Evolutionary conservation across 2,329 filamentous ascomycete species (phyloP), one percentile per base, ranked within the genome.

Genomic region (Monilinia laxa): DNA sequence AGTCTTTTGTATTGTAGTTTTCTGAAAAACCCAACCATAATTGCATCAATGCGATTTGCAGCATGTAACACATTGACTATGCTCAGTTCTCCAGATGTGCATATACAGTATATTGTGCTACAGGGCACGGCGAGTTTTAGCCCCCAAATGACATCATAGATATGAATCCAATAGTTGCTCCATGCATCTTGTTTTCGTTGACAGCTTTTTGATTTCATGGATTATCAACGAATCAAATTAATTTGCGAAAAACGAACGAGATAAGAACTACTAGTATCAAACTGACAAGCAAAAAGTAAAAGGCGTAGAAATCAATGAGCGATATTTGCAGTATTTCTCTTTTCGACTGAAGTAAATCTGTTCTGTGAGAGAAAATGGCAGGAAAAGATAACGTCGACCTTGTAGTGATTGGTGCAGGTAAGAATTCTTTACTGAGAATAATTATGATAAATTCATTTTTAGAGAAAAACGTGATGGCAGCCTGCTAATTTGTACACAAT

Each of bases 371-470:
- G 12, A 25, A 62, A 2, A 62, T 62, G 58, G 23, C 58, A 11
- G 45, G 9, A 38, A 18, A 25, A 5, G 35, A 28, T 45, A 42
- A 56, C 55, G 49, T 60, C 10, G 55, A 65, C 28, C 40, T 65
- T 23, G 45, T 60, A 28, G 55, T 65, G 25, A 20, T 65, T 7
- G 63, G 63, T 14, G 63, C 63, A 65, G 63, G 63, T 65, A 60
- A 52, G 60, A 23, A 5, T 38, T 38, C 4, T 23, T 25, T 14
- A 49, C 18, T 16, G 18, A 16, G 31, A 35, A 5, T 28, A 18
- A 28, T 20, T 12, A n/a, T 23, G 4, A 54, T 42, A 11, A 16
- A 54, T 54, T 53, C 28, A 25, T 11, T 25, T 31, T 6, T 20
- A 31, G 9, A 16, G 11, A 51, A 16, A 16, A 9, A 35, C 45